Conservation (phyloP, 2,329 filamentous ascomycete species). For the Exutisphaerella laricina region DNA sequence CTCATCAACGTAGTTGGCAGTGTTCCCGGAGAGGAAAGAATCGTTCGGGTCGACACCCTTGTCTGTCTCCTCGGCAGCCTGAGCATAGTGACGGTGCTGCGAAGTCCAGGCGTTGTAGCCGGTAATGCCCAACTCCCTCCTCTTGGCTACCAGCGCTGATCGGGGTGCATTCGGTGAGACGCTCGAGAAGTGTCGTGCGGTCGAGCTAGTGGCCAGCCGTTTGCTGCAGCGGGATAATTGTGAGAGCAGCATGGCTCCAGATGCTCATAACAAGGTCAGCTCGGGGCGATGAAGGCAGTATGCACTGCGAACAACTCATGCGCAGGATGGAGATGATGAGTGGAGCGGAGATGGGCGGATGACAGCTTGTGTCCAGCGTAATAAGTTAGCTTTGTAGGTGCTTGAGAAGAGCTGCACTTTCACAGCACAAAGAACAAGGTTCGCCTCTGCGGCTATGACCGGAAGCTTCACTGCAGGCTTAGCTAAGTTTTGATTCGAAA, state of each 20-base stretch:
- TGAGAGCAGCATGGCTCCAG: slow-evolving; percentile 61
- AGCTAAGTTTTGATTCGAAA: no score
- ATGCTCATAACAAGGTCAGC: slow-evolving; percentile 10
- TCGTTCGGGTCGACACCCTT: slow-evolving; percentile 78
- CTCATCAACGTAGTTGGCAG: slow-evolving; percentile 98
- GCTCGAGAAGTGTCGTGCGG: slow-evolving; percentile 41
- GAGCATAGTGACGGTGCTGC: slow-evolving; percentile 53
- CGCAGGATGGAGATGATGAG: not conserved
- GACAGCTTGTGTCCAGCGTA: not conserved
- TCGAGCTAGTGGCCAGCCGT: slow-evolving; percentile 56
- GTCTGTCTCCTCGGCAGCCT: slow-evolving; percentile 52
- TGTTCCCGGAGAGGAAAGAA: slow-evolving; percentile 93
- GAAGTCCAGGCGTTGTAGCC: slow-evolving; percentile 39
- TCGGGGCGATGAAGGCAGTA: not conserved
- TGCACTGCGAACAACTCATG: not conserved
- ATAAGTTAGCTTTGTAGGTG: no score
- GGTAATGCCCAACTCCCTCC: slow-evolving; percentile 42
- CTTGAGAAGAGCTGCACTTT: no score
- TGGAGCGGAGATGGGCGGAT: not conserved
- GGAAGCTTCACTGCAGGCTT: no score
- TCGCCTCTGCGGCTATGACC: no score
- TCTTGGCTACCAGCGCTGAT: slow-evolving; percentile 44
- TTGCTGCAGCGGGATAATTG: slow-evolving; percentile 60
- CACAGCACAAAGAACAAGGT: no score
- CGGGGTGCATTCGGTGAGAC: slow-evolving; percentile 34